Evolutionary conservation across 345 rosid species (phyloP).

Genomic region (Eutrema japonicum): DNA sequence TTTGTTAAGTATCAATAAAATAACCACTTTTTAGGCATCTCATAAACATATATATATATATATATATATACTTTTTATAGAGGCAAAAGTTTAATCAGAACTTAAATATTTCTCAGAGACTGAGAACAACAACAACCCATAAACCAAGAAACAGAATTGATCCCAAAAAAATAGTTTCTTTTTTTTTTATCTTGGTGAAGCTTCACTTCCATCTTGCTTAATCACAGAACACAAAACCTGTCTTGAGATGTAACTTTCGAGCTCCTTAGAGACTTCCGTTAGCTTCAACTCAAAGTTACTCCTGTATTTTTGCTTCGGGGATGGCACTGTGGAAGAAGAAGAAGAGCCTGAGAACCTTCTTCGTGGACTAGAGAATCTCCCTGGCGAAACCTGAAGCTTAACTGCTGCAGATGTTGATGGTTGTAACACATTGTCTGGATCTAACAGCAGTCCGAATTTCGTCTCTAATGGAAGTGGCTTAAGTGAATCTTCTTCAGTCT

Average conservation of each 20-base stretch:
- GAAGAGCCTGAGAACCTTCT: constrained; percentile 78
- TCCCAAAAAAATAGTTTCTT: neutral
- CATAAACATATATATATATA: constrained; percentile 17
- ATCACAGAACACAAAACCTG: constrained; percentile 84
- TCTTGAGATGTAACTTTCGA: constrained; percentile 83
- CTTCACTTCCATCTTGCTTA: constrained; percentile 71
- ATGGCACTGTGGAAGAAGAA: constrained; percentile 52
- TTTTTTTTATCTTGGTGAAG: constrained; percentile 59
- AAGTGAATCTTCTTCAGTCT: constrained; percentile 52
- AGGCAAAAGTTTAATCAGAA: constrained; percentile 24
- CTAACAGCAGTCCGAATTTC: constrained; percentile 65
- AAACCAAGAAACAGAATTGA: constrained; percentile 6
- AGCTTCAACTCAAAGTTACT: constrained; percentile 85
- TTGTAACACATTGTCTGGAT: constrained; percentile 51
- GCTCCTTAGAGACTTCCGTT: constrained; percentile 86
- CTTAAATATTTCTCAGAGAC: constrained; percentile 59
- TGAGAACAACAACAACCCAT: constrained; percentile 35
- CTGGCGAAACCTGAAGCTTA: constrained; percentile 60
- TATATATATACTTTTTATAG: constrained; percentile 9
- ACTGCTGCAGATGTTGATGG: constrained; percentile 58
- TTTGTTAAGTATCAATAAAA: neutral
- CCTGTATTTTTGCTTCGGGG: constrained; percentile 76
- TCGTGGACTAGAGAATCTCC: constrained; percentile 79
- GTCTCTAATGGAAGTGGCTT: constrained; percentile 86
- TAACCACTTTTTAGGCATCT: neutral